Evolutionary conservation across 352 stramenopile genomes (phyloP), one percentile per base, ranked within the genome.

Genomic region (Phytophthora foliorum): DNA sequence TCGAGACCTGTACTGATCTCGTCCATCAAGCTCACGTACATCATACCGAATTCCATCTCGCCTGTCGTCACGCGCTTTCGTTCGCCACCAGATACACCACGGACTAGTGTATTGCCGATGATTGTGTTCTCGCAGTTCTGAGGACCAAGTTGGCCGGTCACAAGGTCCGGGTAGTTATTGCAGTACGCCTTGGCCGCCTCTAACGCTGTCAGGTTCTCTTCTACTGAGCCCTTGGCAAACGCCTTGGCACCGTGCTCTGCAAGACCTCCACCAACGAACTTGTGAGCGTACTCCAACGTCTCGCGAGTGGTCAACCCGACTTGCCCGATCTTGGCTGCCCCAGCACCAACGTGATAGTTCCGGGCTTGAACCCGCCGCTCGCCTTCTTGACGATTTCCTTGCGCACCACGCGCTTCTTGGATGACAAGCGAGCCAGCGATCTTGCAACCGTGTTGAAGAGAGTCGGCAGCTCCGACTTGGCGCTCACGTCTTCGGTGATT

Each of bases 31-130:
- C 64, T 79, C 48, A 77, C 80, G 22, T 74, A 72, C 88, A 39
- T 89, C 91, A 59, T 90, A 80, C 52, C 91, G 46, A 93, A 84
- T 44, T 94, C 69, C 82, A 98, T 98, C 78, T 92, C 80, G 24
- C 80, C 84, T 2, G 71, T 79, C 6, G 84, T 92, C 58, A 92
- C 81, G 21, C 85, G 81, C 72, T 88, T 88, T n/a, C 80, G 71
- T 42, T 63, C 56, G 6, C 84, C 82, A 21, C 82, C 82, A 8
- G 80, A 90, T 21, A 91, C 74, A 32, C 83, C 83, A 19, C 81
- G 74, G 5, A 78, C 34, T 21, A 89, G 56, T 5, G 45, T 60
- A 41, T 89, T 63, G 10, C 81, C 81, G 16, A 89, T 69, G 39
- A 89, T 80, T 4, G 80, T 88, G 57, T 88, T 55, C 49, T 75